Percentiles rank a stretch among this genome's conserved stretches.
phyloP scores from a whole-genome alignment of 257 asterid genomes.

The Solanum clarkiae region DNA sequence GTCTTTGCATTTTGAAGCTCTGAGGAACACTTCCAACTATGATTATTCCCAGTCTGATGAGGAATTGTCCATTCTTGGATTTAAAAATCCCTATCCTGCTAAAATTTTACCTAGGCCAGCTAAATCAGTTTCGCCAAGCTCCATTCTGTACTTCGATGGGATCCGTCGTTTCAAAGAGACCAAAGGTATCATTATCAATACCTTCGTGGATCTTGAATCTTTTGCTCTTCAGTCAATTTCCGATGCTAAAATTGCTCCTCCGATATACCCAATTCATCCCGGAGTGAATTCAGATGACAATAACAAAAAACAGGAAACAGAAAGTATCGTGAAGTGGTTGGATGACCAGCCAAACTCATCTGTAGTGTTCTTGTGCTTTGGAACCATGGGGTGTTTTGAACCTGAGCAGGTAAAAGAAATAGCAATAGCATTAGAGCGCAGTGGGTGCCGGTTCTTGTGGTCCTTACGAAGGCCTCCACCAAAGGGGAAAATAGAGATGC shows the following conservation, averaged over 20 bases:
- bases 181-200: constrained; percentile 35
- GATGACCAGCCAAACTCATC: constrained; percentile 7
- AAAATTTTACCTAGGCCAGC: constrained; percentile 6
- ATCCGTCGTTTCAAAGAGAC: not conserved
- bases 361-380: constrained; percentile 21
- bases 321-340: constrained; percentile 2
- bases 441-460: constrained; percentile 13
- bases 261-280: constrained; percentile 36
- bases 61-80: constrained; percentile 10
- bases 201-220: constrained; percentile 33
- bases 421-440: constrained; percentile 9
- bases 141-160: not conserved
- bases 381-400: constrained; percentile 11
- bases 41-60: not conserved
- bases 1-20: not conserved
- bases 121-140: not conserved
- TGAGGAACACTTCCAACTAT: not conserved
- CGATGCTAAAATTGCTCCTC: not conserved
- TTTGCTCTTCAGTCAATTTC: constrained; percentile 13
- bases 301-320: not conserved
- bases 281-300: not conserved
- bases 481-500: not conserved
- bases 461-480: constrained; percentile 7
- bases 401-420: constrained; percentile 16
- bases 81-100: constrained; percentile 14